phyloP scores from a whole-genome alignment of 257 asterid genomes.

The Perilla frutescens region DNA sequence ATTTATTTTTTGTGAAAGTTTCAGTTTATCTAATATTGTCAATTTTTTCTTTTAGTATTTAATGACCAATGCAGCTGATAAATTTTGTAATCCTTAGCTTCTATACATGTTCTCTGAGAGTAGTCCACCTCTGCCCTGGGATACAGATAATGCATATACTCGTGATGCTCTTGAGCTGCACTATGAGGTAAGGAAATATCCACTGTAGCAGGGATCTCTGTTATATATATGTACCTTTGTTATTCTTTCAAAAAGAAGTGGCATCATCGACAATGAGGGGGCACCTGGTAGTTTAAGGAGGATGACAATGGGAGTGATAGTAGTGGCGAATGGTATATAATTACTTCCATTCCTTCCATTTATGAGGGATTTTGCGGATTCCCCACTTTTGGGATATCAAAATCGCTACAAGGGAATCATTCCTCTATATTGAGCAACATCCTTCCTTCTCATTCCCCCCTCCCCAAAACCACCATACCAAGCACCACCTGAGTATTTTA shows the following conservation, averaged over 20 bases:
- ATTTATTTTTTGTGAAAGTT: constrained; percentile 20
- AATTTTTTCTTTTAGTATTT: constrained; percentile 11
- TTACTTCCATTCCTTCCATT: neutral
- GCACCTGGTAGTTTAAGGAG: neutral
- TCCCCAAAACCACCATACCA: neutral
- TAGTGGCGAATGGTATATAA: neutral
- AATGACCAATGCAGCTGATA: constrained; percentile 17
- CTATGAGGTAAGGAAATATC: constrained; percentile 71
- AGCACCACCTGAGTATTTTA: neutral
- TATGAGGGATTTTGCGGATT: neutral
- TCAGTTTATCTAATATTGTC: neutral
- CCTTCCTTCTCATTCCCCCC: neutral
- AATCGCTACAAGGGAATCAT: neutral
- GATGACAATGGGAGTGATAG: neutral
- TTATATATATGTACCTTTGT: constrained; percentile 11
- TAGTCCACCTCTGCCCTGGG: constrained; percentile 89
- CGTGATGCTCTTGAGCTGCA: constrained; percentile 86
- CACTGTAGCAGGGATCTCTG: constrained; percentile 1
- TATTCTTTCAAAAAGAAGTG: neutral
- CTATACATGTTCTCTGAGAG: constrained; percentile 82
- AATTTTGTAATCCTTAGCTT: constrained; percentile 64
- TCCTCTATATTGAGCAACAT: neutral
- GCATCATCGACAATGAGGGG: neutral
- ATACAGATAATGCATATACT: constrained; percentile 65
- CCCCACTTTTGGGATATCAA: neutral